phyloP scores from a whole-genome alignment of 495 filamentous ascomycete species.

The Cryomyces minteri region DNA sequence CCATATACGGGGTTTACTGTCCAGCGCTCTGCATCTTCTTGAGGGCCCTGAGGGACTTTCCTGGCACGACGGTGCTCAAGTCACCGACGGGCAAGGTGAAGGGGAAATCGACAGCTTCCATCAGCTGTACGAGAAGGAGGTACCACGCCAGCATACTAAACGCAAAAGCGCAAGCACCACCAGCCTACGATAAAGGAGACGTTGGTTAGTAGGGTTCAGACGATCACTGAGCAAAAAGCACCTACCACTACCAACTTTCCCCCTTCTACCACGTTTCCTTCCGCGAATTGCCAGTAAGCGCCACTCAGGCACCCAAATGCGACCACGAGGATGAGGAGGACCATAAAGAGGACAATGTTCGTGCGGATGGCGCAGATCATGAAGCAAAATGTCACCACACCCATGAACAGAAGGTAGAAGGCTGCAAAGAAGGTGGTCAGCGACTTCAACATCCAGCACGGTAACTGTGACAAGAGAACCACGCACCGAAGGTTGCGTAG shows the following conservation, averaged over 20 bases:
- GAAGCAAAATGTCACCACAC: conserved; percentile 1
- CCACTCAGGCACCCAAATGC: not conserved
- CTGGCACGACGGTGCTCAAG: not conserved
- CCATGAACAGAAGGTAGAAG: conserved; percentile 4
- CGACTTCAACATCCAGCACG: no score
- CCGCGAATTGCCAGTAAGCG: not conserved
- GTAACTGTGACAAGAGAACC: no score
- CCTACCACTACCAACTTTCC: no score
- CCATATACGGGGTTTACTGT: not conserved
- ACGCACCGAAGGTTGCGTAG: conserved; percentile 1
- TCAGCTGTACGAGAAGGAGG: conserved; percentile 1
- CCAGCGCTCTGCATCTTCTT: not conserved
- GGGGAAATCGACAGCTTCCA: conserved; percentile 2
- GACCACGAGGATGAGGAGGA: conserved; percentile 1
- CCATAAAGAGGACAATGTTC: conserved; percentile 2
- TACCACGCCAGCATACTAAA: conserved; percentile 3
- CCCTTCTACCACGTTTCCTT: not conserved
- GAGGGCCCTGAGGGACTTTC: not conserved
- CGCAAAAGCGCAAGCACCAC: conserved; percentile 1
- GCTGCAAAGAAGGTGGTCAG: not conserved
- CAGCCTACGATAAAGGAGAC: not conserved
- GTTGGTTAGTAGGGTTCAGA: not conserved
- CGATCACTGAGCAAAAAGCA: not conserved
- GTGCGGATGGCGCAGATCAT: conserved; percentile 1
- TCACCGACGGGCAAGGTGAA: conserved; percentile 2